Base-by-base conservation (phyloP, 176 grass and related monocot genomes). In the Raddia distichophylla region DNA sequence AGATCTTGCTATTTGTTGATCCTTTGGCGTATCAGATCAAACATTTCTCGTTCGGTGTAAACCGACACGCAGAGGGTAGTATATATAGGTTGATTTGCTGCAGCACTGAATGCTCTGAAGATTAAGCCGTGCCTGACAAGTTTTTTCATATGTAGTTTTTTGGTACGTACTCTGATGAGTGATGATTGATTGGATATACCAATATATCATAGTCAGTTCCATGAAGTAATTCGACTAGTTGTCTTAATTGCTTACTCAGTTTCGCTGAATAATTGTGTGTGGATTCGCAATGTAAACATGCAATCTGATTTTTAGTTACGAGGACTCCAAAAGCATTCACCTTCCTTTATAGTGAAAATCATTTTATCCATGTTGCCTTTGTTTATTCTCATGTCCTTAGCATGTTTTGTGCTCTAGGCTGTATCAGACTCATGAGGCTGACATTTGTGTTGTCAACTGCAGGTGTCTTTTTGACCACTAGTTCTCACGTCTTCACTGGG, bases 401-500 rank as follows among this genome's bases (percentile, higher is more conserved):
- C 43, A 34, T 59, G 7, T 54, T 50, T 58, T 75, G 52, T 66
- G 71, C 9, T 52, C 10, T 69, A 44, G 60, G 7, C 7, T 16
- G 5, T 64, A 54, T 80, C 44, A 27, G 27, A 27, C 1, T 27
- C 27, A 59, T 22, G 52, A 82, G 22, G 11, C 67, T 74, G 35
- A 68, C 20, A 62, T 37, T 20, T 78, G 14, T n/a, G 5, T 70
- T 81, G 45, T 58, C 64, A 20, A 62, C 59, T 84, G 33, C 82
- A 83, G 84, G 61, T 88, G 71, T 71, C 40, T 37, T 58, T 64
- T 75, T 87, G 52, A 83, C 16, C 19, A 47, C 71, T 4, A 11
- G 58, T 16, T 47, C 61, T 67, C 16, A n/a, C n/a, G 33, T 49
- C 67, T 77, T 81, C 78, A 57, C 5, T 20, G 8, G 17, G 71